A percentile compares a stretch with the other conserved stretches of the same genome.
These are phyloP conservation scores for Elsinoe ampelina DNA, from an alignment of 2,329 filamentous ascomycete genomes.

Conservation along the genomic window DNA sequence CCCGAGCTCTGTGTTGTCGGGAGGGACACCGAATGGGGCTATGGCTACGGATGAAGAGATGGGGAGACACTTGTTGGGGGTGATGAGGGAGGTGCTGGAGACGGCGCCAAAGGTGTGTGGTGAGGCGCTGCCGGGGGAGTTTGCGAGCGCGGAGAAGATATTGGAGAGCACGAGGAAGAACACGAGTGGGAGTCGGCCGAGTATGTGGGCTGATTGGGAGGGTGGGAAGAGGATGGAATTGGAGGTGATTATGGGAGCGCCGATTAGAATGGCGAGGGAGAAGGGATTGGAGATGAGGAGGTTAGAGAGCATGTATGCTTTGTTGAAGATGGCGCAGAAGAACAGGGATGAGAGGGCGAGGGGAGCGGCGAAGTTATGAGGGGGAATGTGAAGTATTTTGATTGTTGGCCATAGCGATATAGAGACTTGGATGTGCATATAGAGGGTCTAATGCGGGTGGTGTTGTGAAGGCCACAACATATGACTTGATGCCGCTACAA, in stretches of 20 bases:
- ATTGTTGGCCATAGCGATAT: not conserved
- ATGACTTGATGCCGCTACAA: too few relatives aligned
- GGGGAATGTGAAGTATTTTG: not conserved
- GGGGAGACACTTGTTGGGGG: slow-evolving; percentile 49
- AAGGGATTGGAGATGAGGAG: slow-evolving; percentile 56
- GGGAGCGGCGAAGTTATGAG: not conserved
- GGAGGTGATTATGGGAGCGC: slow-evolving; percentile 64
- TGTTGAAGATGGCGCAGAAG: slow-evolving; percentile 53
- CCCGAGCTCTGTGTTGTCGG: slow-evolving; percentile 58
- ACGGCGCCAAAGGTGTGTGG: slow-evolving; percentile 56
- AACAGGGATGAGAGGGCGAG: slow-evolving; percentile 34
- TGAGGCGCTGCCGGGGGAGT: slow-evolving; percentile 47
- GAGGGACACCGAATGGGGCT: slow-evolving; percentile 54
- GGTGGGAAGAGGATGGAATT: slow-evolving; percentile 56
- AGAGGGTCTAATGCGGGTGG: too few relatives aligned
- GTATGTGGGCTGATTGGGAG: slow-evolving; percentile 64
- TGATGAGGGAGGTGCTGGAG: slow-evolving; percentile 61
- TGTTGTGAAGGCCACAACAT: too few relatives aligned
- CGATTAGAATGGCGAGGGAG: slow-evolving; percentile 54
- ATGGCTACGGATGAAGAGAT: slow-evolving; percentile 58
- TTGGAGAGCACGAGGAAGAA: slow-evolving; percentile 55
- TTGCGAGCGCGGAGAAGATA: slow-evolving; percentile 56
- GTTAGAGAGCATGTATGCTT: slow-evolving; percentile 57
- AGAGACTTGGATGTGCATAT: not conserved
- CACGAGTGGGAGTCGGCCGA: slow-evolving; percentile 48